A percentile compares a stretch with the other conserved stretches of the same genome.
Conservation (phyloP, 179 eudicot genomes). For the Pouteria campechiana region DNA sequence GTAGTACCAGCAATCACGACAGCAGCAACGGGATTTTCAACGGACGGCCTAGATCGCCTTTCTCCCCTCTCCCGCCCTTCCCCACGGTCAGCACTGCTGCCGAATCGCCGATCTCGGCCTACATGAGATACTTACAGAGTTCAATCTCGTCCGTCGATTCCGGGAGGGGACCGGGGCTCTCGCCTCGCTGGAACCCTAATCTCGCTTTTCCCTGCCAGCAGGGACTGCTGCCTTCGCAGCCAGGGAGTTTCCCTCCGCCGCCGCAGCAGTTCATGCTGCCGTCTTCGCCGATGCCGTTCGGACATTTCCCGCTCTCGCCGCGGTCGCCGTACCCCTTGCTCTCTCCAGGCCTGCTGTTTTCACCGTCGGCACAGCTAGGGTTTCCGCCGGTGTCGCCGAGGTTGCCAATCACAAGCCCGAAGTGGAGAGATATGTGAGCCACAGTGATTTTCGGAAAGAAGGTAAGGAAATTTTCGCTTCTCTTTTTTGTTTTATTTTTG, state of each 20-base stretch:
- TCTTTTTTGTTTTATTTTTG: too few relatives aligned
- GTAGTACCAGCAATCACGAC: neutral
- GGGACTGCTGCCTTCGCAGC: too few relatives aligned
- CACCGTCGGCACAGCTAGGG: slow-evolving; percentile 50
- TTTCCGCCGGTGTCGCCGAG: slow-evolving; percentile 61
- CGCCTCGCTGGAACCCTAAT: slow-evolving; percentile 16
- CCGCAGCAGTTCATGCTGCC: slow-evolving; percentile 17
- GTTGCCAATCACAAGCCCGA: slow-evolving; percentile 55
- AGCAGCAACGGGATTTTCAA: neutral
- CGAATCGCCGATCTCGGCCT: slow-evolving; percentile 83
- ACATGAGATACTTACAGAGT: slow-evolving; percentile 56
- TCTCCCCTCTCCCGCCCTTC: slow-evolving; percentile 75
- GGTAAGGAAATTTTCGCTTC: too few relatives aligned
- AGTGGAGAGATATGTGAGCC: slow-evolving; percentile 31
- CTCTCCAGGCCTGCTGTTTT: slow-evolving; percentile 30
- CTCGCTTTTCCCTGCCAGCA: too few relatives aligned
- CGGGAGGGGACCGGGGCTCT: slow-evolving; percentile 4
- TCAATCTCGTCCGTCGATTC: slow-evolving; percentile 14
- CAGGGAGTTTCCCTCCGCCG: slow-evolving; percentile 6
- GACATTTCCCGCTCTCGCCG: slow-evolving; percentile 57
- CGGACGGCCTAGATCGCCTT: slow-evolving; percentile 8
- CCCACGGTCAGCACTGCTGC: slow-evolving; percentile 71
- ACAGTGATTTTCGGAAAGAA: too few relatives aligned
- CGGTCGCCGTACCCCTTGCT: slow-evolving; percentile 40
- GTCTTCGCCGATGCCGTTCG: slow-evolving; percentile 51